phyloP scores from a whole-genome alignment of 192 early-diverging fungal species.

The Linnemannia elongata region DNA sequence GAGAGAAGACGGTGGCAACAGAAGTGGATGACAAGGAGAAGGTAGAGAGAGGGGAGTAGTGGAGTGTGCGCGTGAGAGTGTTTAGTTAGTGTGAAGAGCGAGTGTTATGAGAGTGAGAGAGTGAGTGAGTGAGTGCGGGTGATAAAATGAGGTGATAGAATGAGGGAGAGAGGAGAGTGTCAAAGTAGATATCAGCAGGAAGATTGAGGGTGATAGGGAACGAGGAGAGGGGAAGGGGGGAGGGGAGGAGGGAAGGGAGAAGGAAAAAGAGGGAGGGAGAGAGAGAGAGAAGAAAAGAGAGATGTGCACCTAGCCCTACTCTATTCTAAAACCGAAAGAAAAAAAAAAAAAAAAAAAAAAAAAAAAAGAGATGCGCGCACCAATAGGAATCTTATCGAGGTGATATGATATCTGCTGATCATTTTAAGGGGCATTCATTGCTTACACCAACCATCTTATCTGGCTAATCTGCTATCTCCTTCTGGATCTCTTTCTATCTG shows the following conservation, averaged over 20 bases:
- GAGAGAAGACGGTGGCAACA: background rate
- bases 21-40: background rate
- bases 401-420: conserved; percentile 33
- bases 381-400: conserved; percentile 22
- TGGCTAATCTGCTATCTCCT: background rate
- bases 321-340: background rate
- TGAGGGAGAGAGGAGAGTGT: background rate
- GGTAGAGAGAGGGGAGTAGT: conserved; percentile 3
- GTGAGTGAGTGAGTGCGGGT: background rate
- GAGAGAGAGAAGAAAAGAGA: no score
- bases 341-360: conserved; percentile 4
- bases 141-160: no score
- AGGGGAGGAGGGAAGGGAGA: background rate
- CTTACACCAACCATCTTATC: background rate
- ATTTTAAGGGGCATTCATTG: background rate
- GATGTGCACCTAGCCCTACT: no score
- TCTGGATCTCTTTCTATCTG: background rate
- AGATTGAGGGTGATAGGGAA: conserved; percentile 4
- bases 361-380: conserved; percentile 5
- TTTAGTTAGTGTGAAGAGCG: background rate
- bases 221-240: background rate
- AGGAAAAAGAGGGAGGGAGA: background rate
- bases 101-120: background rate
- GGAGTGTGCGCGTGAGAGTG: background rate
- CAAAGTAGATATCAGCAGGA: conserved; percentile 1